Evolutionary conservation across 2,329 filamentous ascomycete species (phyloP).

Genomic region (Chaetomiaceae sp.): DNA sequence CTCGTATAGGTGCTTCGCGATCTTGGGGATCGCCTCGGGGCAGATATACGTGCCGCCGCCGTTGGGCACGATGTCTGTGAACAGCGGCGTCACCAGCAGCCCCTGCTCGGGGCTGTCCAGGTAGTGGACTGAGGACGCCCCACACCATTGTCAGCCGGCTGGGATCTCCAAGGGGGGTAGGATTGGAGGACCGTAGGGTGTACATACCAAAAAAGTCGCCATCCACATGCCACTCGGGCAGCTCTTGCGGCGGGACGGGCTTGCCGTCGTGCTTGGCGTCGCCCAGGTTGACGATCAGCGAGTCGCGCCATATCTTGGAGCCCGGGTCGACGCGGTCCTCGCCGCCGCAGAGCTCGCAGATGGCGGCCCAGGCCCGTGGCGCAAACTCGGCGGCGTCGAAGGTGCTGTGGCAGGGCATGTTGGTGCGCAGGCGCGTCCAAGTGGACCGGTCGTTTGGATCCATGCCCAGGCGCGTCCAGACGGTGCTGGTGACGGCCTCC

Average conservation of each 20-base stretch:
- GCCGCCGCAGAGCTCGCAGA: slow-evolving; percentile 62
- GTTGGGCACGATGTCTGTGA: slow-evolving; percentile 55
- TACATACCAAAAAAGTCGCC: slow-evolving; percentile 54
- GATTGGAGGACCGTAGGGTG: no score
- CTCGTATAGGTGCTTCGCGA: slow-evolving; percentile 55
- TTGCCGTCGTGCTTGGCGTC: slow-evolving; percentile 48
- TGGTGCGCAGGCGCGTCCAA: slow-evolving; percentile 57
- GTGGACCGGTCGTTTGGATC: slow-evolving; percentile 59
- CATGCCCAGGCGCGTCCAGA: slow-evolving; percentile 65
- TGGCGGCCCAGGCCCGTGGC: slow-evolving; percentile 62
- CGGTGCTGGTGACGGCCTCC: slow-evolving; percentile 35
- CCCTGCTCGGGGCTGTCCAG: slow-evolving; percentile 67
- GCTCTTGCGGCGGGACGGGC: slow-evolving; percentile 46
- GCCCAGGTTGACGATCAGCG: slow-evolving; percentile 66
- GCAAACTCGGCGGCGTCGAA: slow-evolving; percentile 54
- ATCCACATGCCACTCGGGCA: slow-evolving; percentile 63
- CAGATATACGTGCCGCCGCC: slow-evolving; percentile 65
- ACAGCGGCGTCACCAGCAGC: slow-evolving; percentile 63
- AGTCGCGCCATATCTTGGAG: slow-evolving; percentile 59
- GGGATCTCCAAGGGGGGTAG: no score
- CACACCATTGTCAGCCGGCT: no score
- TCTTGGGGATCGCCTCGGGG: slow-evolving; percentile 51
- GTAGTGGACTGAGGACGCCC: no score
- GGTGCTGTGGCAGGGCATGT: slow-evolving; percentile 59
- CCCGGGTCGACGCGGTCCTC: slow-evolving; percentile 48